Evolutionary conservation across 176 grass and related monocot genomes (phyloP).

Genomic region (Phragmites australis): DNA sequence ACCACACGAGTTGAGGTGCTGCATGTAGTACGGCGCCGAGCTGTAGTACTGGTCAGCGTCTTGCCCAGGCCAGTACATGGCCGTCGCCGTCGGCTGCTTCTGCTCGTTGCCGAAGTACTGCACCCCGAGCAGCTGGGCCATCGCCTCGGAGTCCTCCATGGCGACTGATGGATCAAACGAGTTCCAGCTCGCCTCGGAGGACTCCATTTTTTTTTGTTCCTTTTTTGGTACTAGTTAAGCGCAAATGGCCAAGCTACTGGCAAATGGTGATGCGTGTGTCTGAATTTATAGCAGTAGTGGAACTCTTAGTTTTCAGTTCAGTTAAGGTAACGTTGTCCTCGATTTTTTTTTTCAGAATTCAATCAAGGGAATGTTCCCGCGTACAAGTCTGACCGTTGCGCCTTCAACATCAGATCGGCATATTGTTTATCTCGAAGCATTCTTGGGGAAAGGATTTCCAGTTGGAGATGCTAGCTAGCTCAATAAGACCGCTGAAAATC

Average conservation of each 20-base stretch:
- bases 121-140: conserved; percentile 67
- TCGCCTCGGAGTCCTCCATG: conserved; percentile 73
- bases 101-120: conserved; percentile 53
- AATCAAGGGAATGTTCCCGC: conserved; percentile 37
- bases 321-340: too few relatives aligned
- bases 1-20: conserved; percentile 35
- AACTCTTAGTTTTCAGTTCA: conserved; percentile 29
- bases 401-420: conserved; percentile 30
- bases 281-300: conserved; percentile 34
- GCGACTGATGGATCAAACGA: conserved; percentile 60
- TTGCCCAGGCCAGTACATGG: conserved; percentile 62
- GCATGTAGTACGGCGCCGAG: conserved; percentile 51
- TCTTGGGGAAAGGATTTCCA: conserved; percentile 32
- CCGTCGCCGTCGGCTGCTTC: conserved; percentile 29
- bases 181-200: conserved; percentile 63
- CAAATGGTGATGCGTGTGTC: not conserved
- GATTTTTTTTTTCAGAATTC: not conserved
- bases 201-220: conserved; percentile 19
- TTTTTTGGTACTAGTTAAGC: conserved; percentile 10
- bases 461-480: conserved; percentile 43
- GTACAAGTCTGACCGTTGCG: conserved; percentile 50
- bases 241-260: conserved; percentile 23
- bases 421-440: conserved; percentile 39
- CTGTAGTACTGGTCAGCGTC: conserved; percentile 56
- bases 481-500: conserved; percentile 25